Percentiles rank a stretch among this genome's conserved stretches.
Conservation (phyloP, 2,329 filamentous ascomycete species). For the Xylariomycetidae sp. region DNA sequence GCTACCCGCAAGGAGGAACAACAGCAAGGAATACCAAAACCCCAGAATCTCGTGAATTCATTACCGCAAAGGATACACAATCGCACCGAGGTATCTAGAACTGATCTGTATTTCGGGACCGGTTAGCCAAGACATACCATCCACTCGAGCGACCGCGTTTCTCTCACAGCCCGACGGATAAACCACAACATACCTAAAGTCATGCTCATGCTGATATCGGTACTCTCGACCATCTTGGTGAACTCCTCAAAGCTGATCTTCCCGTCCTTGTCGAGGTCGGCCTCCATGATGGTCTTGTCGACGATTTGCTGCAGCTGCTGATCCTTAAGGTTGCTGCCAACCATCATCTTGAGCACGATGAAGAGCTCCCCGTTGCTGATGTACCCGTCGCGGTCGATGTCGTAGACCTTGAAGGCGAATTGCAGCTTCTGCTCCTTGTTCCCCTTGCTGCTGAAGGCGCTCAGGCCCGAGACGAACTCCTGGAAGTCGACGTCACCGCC, state of each 20-base stretch:
- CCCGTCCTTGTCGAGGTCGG: slow-evolving; percentile 89
- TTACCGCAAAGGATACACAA: too few relatives aligned
- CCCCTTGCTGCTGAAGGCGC: slow-evolving; percentile 93
- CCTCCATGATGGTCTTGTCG: slow-evolving; percentile 99
- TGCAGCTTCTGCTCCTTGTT: slow-evolving; percentile 98
- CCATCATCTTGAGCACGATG: slow-evolving; percentile 99
- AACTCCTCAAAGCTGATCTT: slow-evolving; percentile 99
- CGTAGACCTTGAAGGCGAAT: slow-evolving; percentile 99
- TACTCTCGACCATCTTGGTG: slow-evolving; percentile 97
- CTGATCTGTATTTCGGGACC: too few relatives aligned
- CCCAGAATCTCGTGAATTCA: too few relatives aligned
- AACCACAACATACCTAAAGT: slow-evolving; percentile 67
- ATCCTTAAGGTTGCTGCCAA: slow-evolving; percentile 97
- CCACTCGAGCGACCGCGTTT: too few relatives aligned
- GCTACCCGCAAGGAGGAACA: too few relatives aligned
- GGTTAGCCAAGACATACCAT: too few relatives aligned
- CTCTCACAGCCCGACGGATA: too few relatives aligned
- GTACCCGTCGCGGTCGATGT: slow-evolving; percentile 97
- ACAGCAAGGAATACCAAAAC: too few relatives aligned
- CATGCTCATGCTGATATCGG: slow-evolving; percentile 72
- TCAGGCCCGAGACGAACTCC: slow-evolving; percentile 93
- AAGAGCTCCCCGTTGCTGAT: slow-evolving; percentile 99
- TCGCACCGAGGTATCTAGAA: too few relatives aligned
- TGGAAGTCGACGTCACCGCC: slow-evolving; percentile 98
- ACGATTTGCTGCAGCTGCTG: slow-evolving; percentile 99